Percentiles rank a stretch among this genome's conserved stretches.
phyloP scores from a whole-genome alignment of 108 stramenopile species.

The Cyclotella kingstonii region DNA sequence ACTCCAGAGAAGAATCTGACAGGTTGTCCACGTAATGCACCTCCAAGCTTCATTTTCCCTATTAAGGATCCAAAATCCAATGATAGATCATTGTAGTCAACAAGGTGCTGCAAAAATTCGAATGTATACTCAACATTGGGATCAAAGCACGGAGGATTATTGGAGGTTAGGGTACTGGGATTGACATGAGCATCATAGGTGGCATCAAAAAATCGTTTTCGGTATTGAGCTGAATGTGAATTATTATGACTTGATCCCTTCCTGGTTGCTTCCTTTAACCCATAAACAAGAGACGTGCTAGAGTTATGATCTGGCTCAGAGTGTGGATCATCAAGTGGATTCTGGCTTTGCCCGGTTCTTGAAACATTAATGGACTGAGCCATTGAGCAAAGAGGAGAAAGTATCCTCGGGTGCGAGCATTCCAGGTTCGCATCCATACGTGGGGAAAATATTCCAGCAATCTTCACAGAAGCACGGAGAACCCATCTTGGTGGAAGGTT shows the following conservation, averaged over 20 bases:
- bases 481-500: constrained; percentile 76
- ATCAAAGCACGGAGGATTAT: constrained; percentile 50
- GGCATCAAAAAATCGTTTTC: constrained; percentile 38
- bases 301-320: constrained; percentile 28
- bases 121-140: constrained; percentile 73
- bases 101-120: constrained; percentile 83
- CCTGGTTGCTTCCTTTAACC: constrained; percentile 16
- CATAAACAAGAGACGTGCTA: constrained; percentile 9
- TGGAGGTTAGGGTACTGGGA: constrained; percentile 39
- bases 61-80: constrained; percentile 69
- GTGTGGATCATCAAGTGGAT: constrained; percentile 13
- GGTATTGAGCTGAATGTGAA: constrained; percentile 25
- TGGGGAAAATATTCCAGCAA: constrained; percentile 76
- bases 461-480: constrained; percentile 64
- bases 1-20: constrained; percentile 56
- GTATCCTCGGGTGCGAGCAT: constrained; percentile 51
- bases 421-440: constrained; percentile 70
- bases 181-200: constrained; percentile 30
- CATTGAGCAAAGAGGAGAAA: constrained; percentile 77
- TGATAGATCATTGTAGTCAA: constrained; percentile 74
- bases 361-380: constrained; percentile 63
- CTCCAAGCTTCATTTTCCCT: constrained; percentile 57
- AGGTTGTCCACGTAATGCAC: constrained; percentile 70
- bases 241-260: constrained; percentile 20
- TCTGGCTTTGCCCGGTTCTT: constrained; percentile 5